phyloP scores from a whole-genome alignment of 345 rosid genomes.

The Eucalyptus pauciflora region DNA sequence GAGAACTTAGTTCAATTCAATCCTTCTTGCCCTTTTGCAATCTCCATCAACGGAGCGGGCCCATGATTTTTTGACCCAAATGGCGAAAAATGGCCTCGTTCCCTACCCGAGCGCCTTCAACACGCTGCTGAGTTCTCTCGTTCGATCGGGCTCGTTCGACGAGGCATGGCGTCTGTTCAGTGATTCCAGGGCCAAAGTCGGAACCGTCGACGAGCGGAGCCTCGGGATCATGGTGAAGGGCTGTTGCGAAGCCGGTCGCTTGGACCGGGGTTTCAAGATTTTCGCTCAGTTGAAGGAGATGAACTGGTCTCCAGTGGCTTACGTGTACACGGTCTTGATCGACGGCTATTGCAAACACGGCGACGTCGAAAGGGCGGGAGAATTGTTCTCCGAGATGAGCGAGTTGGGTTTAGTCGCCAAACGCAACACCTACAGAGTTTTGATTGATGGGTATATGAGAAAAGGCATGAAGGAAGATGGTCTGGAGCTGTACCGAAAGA shows the following conservation, averaged over 20 bases:
- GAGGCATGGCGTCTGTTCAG: conserved; percentile 34
- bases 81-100: conserved; percentile 33
- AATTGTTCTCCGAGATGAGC: conserved; percentile 40
- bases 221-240: conserved; percentile 71
- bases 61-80: conserved; percentile 29
- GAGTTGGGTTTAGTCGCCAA: conserved; percentile 59
- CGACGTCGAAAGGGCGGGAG: conserved; percentile 32
- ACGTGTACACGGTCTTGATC: conserved; percentile 62
- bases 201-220: conserved; percentile 53
- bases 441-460: conserved; percentile 64
- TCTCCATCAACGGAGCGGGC: conserved; percentile 27
- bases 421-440: conserved; percentile 58
- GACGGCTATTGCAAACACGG: conserved; percentile 80
- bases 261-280: conserved; percentile 33
- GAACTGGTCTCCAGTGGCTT: conserved; percentile 50
- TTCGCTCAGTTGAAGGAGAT: conserved; percentile 27
- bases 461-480: conserved; percentile 46
- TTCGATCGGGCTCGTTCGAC: conserved; percentile 22
- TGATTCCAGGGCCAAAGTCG: conserved; percentile 11
- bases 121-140: conserved; percentile 23
- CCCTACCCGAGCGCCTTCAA: conserved; percentile 37
- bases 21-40: conserved; percentile 35
- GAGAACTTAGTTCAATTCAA: not conserved
- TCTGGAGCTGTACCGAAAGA: conserved; percentile 47
- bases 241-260: conserved; percentile 52